These are phyloP conservation scores for Xylaria bambusicola DNA, from an alignment of 495 filamentous ascomycete genomes.

Conservation along the genomic window DNA sequence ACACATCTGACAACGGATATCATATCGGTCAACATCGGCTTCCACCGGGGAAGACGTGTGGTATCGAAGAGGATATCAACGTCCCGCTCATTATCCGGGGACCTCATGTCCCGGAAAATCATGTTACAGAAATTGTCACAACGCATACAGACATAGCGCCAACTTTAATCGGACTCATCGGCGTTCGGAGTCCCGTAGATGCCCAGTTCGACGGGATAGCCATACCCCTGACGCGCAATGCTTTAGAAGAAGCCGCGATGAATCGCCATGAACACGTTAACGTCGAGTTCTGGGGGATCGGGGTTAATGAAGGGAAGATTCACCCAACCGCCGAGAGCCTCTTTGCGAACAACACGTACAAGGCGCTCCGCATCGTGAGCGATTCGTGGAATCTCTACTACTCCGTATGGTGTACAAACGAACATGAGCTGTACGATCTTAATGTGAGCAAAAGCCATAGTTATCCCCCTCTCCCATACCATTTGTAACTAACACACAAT, in stretches of 20 bases:
- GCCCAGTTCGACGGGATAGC: too few relatives aligned
- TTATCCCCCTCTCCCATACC: too few relatives aligned
- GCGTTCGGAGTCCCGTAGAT: background rate
- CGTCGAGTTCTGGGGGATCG: conserved; percentile 53
- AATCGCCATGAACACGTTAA: conserved; percentile 57
- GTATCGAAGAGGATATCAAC: conserved; percentile 61
- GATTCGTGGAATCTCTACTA: conserved; percentile 47
- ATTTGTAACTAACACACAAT: too few relatives aligned
- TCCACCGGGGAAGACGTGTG: conserved; percentile 58
- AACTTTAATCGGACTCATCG: conserved; percentile 18
- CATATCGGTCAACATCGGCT: conserved; percentile 63
- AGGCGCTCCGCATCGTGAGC: conserved; percentile 45
- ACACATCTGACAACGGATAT: conserved; percentile 62
- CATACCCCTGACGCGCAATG: too few relatives aligned
- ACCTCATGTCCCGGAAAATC: conserved; percentile 40
- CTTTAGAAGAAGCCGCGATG: too few relatives aligned
- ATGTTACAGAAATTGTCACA: conserved; percentile 8
- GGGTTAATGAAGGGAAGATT: conserved; percentile 41
- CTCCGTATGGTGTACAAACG: conserved; percentile 53
- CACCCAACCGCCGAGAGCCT: too few relatives aligned
- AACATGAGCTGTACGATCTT: conserved; percentile 58
- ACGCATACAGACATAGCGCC: conserved; percentile 16
- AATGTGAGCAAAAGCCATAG: too few relatives aligned
- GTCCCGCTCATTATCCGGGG: conserved; percentile 56
- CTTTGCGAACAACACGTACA: conserved; percentile 51